A percentile compares a stretch with the other conserved stretches of the same genome.
These are phyloP conservation scores for Leishmania turanica DNA, from an alignment of 208 protist species.

Conservation along the genomic window DNA sequence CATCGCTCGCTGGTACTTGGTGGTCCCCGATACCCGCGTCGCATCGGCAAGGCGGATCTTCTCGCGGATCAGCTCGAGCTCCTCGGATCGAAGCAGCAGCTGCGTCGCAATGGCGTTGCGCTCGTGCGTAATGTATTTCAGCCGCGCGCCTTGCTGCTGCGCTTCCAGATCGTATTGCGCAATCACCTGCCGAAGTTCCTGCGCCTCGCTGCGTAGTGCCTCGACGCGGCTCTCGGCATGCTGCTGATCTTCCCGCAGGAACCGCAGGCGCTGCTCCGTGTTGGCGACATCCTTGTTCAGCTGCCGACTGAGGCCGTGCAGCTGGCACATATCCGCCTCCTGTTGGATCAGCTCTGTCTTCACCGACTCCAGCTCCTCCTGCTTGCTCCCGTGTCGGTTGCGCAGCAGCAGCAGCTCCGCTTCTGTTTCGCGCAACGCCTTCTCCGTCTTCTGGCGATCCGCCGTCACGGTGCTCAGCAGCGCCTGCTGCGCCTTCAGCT, in stretches of 20 bases:
- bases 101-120: slow-evolving; percentile 96
- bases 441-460: slow-evolving; percentile 97
- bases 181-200: slow-evolving; percentile 95
- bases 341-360: slow-evolving; percentile 97
- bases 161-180: slow-evolving; percentile 93
- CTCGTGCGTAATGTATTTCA: slow-evolving; percentile 94
- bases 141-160: slow-evolving; percentile 90
- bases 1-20: slow-evolving; percentile 92
- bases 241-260: slow-evolving; percentile 68
- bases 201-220: slow-evolving; percentile 82
- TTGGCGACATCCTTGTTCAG: slow-evolving; percentile 81
- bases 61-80: slow-evolving; percentile 97
- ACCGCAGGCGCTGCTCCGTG: slow-evolving; percentile 75
- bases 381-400: slow-evolving; percentile 93
- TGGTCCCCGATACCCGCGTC: slow-evolving; percentile 94
- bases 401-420: slow-evolving; percentile 95
- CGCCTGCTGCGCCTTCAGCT: slow-evolving; percentile 96
- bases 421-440: slow-evolving; percentile 96
- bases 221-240: slow-evolving; percentile 56
- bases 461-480: slow-evolving; percentile 96
- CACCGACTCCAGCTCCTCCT: slow-evolving; percentile 93
- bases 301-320: slow-evolving; percentile 76
- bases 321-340: slow-evolving; percentile 89
- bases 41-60: slow-evolving; percentile 97
- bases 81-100: slow-evolving; percentile 97